A percentile compares a stretch with the other conserved stretches of the same genome.
phyloP scores from a whole-genome alignment of 1,139 yeast species.

The Blastobotrys illinoisensis region DNA sequence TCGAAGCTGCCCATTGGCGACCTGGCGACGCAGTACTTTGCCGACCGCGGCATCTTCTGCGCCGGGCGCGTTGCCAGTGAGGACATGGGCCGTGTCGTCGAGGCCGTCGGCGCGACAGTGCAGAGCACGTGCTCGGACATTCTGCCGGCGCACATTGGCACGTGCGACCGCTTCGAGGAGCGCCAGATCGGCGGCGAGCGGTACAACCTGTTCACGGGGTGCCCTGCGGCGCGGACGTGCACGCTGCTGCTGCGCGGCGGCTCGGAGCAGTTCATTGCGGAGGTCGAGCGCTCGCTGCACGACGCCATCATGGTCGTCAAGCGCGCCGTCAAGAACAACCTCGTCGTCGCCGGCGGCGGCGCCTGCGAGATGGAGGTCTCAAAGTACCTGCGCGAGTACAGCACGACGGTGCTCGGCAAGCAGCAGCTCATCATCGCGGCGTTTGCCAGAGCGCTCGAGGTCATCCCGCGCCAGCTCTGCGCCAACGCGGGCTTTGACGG shows the following conservation, averaged over 20 bases:
- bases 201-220: conserved; percentile 86
- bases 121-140: conserved; percentile 89
- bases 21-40: conserved; percentile 95
- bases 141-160: conserved; percentile 66
- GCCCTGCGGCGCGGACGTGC: conserved; percentile 90
- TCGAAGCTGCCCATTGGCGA: conserved; percentile 97
- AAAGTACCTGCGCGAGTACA: conserved; percentile 76
- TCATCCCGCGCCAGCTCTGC: conserved; percentile 94
- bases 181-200: conserved; percentile 94
- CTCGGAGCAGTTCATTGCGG: conserved; percentile 97
- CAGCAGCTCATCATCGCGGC: conserved; percentile 90
- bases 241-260: conserved; percentile 94
- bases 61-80: conserved; percentile 91
- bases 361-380: conserved; percentile 98
- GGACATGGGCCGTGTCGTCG: conserved; percentile 87
- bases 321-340: conserved; percentile 81
- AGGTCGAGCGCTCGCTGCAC: conserved; percentile 93
- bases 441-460: conserved; percentile 89
- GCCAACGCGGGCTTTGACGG: conserved; percentile 98
- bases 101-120: conserved; percentile 90
- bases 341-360: conserved; percentile 97
- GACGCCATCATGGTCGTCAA: conserved; percentile 99
- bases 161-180: conserved; percentile 84
- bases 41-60: conserved; percentile 92
- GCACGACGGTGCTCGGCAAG: conserved; percentile 88